These are phyloP conservation scores for Dactylella cylindrospora DNA, from an alignment of 2,329 filamentous ascomycete species.

Conservation along the genomic window DNA sequence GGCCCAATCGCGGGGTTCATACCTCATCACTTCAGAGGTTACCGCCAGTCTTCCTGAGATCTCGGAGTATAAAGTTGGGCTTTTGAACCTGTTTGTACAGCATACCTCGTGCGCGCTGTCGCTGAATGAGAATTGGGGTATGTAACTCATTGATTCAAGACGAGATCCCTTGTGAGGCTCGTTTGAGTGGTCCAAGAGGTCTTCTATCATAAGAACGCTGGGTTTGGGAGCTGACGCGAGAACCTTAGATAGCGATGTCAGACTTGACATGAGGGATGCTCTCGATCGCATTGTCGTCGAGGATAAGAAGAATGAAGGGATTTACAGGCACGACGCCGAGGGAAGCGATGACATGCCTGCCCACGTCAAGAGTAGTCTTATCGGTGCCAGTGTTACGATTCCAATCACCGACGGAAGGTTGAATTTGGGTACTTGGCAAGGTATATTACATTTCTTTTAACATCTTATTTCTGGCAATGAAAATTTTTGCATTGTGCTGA, in stretches of 20 bases:
- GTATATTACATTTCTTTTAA: slow-evolving; percentile 23
- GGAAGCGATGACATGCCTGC: slow-evolving; percentile 94
- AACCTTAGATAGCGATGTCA: slow-evolving; percentile 65
- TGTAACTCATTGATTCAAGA: slow-evolving; percentile 51
- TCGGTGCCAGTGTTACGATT: slow-evolving; percentile 86
- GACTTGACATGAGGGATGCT: slow-evolving; percentile 89
- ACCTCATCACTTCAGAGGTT: slow-evolving; percentile 82
- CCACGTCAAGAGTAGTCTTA: slow-evolving; percentile 86
- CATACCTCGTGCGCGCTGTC: slow-evolving; percentile 90
- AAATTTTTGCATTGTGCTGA: background rate
- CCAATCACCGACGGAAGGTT: slow-evolving; percentile 85
- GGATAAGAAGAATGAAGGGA: slow-evolving; percentile 68
- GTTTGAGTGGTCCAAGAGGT: too few relatives aligned
- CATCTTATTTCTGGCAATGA: background rate
- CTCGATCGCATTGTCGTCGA: slow-evolving; percentile 86
- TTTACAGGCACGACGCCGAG: slow-evolving; percentile 87
- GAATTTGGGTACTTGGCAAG: slow-evolving; percentile 72
- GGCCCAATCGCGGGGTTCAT: slow-evolving; percentile 74
- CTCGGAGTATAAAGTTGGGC: slow-evolving; percentile 75
- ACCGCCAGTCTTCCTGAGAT: slow-evolving; percentile 74
- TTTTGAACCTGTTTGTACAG: slow-evolving; percentile 89
- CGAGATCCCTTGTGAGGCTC: slow-evolving; percentile 47
- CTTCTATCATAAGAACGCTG: too few relatives aligned
- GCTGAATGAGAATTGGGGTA: slow-evolving; percentile 84
- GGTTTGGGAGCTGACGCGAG: too few relatives aligned